phyloP scores from a whole-genome alignment of 805 yeast genomes.

The Hanseniaspora taiwanica region DNA sequence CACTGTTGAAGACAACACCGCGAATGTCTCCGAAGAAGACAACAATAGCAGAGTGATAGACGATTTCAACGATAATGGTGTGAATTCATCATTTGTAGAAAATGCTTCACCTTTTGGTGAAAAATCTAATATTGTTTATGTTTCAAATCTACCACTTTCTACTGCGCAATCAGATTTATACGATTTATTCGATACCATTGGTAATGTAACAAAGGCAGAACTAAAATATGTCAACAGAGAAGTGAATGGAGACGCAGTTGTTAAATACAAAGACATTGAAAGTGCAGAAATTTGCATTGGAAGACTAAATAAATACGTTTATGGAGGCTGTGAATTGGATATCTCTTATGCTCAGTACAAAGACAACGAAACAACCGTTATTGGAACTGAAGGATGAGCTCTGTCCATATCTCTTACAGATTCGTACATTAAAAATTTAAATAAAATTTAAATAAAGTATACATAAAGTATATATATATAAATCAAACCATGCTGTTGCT shows the following conservation, averaged over 20 bases:
- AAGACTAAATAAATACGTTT: constrained; percentile 65
- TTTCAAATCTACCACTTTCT: constrained; percentile 74
- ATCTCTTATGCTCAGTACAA: constrained; percentile 49
- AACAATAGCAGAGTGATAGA: background rate
- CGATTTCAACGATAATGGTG: background rate
- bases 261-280: constrained; percentile 52
- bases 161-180: constrained; percentile 76
- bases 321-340: constrained; percentile 66
- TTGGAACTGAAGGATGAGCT: too few species aligned
- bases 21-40: too few species aligned
- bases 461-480: too few species aligned
- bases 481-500: too few species aligned
- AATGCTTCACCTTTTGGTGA: constrained; percentile 52
- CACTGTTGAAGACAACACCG: too few species aligned
- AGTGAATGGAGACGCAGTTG: constrained; percentile 78
- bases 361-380: too few species aligned
- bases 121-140: constrained; percentile 49
- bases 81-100: constrained; percentile 41
- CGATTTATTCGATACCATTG: constrained; percentile 78
- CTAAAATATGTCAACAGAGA: constrained; percentile 51
- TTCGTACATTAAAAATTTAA: too few species aligned
- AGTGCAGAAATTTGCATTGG: constrained; percentile 64
- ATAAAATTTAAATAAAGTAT: too few species aligned
- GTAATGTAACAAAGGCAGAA: constrained; percentile 64
- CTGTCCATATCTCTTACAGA: too few species aligned